Evolutionary conservation across 1,284 basidiomycete genomes (phyloP).

Genomic region (Volvariella volvacea): DNA sequence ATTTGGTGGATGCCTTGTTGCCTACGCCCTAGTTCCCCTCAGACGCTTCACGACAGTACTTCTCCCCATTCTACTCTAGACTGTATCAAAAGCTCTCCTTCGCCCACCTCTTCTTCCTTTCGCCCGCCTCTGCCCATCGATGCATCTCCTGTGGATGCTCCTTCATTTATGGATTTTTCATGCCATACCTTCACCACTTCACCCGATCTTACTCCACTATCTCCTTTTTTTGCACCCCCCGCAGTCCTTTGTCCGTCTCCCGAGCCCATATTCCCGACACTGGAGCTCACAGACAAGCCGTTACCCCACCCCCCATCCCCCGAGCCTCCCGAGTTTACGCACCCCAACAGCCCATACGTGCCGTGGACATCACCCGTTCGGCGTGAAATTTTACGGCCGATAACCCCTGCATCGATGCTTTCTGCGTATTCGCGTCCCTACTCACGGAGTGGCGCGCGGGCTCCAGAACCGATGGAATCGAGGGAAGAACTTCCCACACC

Average conservation of each 20-base stretch:
- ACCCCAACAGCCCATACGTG: slow-evolving; percentile 13
- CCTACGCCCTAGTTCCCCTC: background rate
- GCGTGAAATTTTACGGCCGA: slow-evolving; percentile 7
- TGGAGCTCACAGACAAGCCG: too few species aligned
- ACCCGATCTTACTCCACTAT: background rate
- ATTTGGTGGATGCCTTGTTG: background rate
- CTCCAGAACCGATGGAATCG: background rate
- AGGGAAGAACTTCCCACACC: background rate
- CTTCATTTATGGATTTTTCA: background rate
- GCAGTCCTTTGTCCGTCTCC: too few species aligned
- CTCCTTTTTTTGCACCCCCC: background rate
- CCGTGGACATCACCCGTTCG: slow-evolving; percentile 10
- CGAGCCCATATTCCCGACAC: too few species aligned
- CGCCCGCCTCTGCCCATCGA: too few species aligned
- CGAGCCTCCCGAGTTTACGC: background rate
- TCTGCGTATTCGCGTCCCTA: slow-evolving; percentile 3
- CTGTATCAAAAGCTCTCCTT: background rate
- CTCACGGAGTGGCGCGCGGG: background rate
- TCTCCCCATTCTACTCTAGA: background rate
- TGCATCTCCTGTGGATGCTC: background rate
- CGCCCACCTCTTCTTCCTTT: too few species aligned
- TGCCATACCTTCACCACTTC: background rate
- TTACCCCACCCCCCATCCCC: background rate
- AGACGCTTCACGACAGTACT: background rate
- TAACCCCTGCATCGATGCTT: background rate